These are phyloP conservation scores for Tuber umbilicatum DNA, from an alignment of 495 filamentous ascomycete species.

Conservation along the genomic window DNA sequence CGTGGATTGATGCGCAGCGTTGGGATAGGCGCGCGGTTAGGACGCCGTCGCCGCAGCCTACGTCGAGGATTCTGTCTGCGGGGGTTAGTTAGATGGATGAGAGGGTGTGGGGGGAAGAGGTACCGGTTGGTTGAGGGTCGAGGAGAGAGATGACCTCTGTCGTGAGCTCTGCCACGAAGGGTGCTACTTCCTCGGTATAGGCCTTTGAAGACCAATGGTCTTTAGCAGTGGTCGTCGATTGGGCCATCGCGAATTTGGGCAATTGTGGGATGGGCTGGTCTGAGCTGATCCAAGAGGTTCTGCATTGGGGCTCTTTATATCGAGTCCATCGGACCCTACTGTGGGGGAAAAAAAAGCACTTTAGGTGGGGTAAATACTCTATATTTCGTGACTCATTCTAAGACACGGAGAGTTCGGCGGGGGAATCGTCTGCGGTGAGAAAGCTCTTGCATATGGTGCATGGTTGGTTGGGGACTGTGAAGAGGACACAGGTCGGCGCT, in stretches of 20 bases:
- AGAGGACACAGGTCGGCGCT: not conserved
- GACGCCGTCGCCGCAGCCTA: constrained; percentile 70
- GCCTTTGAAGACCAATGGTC: constrained; percentile 30
- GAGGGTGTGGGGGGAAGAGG: not conserved
- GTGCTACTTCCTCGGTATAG: constrained; percentile 45
- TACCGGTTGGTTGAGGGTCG: constrained; percentile 48
- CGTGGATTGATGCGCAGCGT: constrained; percentile 50
- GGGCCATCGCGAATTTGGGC: constrained; percentile 7
- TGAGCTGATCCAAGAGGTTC: not conserved
- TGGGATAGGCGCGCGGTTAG: constrained; percentile 55
- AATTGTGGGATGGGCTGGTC: not conserved
- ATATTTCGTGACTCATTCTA: not conserved
- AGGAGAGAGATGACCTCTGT: constrained; percentile 60
- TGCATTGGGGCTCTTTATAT: not conserved
- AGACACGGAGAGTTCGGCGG: not conserved
- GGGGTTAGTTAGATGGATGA: constrained; percentile 12
- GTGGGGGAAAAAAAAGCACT: not conserved
- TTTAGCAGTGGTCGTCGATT: not conserved
- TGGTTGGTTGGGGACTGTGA: not conserved
- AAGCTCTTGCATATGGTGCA: not conserved
- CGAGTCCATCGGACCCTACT: not conserved
- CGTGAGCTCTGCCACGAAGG: constrained; percentile 67
- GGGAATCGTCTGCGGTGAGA: not conserved
- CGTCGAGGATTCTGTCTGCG: constrained; percentile 58
- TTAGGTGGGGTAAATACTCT: not conserved